Conservation (phyloP, 768 basidiomycete genomes). For the Suillus fuscotomentosus region DNA sequence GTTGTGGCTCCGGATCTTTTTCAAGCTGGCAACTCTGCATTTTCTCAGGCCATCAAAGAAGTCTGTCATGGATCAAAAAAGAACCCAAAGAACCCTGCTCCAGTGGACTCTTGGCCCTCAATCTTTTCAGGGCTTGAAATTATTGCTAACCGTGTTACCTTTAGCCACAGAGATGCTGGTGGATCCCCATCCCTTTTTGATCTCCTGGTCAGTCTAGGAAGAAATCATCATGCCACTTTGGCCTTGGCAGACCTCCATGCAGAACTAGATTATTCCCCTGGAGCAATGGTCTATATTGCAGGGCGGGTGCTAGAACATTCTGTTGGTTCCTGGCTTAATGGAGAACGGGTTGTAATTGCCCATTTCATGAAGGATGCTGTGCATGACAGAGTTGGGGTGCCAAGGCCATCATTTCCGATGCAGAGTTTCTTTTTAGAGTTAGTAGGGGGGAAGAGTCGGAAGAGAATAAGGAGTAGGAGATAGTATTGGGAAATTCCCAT, state of each 20-base stretch:
- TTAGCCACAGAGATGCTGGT: background rate
- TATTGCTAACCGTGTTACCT: background rate
- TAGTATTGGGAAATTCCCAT: background rate
- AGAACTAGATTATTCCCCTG: slow-evolving; percentile 2
- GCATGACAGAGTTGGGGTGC: background rate
- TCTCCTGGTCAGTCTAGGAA: slow-evolving; percentile 5
- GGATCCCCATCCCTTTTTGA: background rate
- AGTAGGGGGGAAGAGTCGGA: background rate
- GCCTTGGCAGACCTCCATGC: background rate
- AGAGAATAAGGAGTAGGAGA: background rate
- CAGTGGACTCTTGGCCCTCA: background rate
- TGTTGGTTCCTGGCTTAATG: no score
- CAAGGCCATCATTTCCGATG: background rate
- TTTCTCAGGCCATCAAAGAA: no score
- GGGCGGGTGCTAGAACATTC: background rate
- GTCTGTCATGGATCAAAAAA: background rate
- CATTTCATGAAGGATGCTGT: background rate
- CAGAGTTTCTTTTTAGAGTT: background rate
- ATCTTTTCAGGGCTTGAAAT: slow-evolving; percentile 1
- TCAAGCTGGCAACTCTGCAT: background rate
- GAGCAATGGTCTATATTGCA: slow-evolving; percentile 1
- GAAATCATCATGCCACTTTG: background rate
- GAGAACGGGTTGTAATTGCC: background rate
- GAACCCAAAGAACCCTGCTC: background rate
- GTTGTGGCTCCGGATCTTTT: background rate